These are phyloP conservation scores for Boletus vinaceobasis DNA, from an alignment of 768 basidiomycete genomes.

Conservation along the genomic window DNA sequence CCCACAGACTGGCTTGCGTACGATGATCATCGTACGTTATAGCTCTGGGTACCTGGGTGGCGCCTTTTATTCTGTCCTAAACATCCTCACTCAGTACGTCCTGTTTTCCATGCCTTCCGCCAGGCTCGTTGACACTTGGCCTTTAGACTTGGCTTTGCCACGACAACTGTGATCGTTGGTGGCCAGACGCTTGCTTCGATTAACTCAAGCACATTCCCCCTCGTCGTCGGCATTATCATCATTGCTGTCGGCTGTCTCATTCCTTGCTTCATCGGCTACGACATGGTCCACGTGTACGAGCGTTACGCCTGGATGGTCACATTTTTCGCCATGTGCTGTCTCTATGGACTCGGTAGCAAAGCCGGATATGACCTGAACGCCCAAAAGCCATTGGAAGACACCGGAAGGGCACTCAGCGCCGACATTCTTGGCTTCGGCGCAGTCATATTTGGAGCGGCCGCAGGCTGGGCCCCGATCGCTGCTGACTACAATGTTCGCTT, in stretches of 20 bases:
- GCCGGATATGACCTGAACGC: conserved; percentile 45
- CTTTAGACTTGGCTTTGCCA: conserved; percentile 45
- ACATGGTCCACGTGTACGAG: conserved; percentile 48
- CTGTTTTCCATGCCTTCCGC: not conserved
- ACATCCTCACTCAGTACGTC: conserved; percentile 47
- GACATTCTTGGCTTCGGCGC: conserved; percentile 52
- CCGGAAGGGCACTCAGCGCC: conserved; percentile 41
- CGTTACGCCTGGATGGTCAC: conserved; percentile 54
- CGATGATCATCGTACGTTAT: conserved; percentile 51
- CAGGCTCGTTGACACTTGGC: not conserved
- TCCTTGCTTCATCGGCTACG: conserved; percentile 46
- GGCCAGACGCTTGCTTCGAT: conserved; percentile 50
- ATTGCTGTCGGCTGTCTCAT: conserved; percentile 40
- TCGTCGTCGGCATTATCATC: conserved; percentile 49
- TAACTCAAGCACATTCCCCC: conserved; percentile 41
- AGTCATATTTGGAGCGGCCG: conserved; percentile 46
- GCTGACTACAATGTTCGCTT: conserved; percentile 55
- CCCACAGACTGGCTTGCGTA: conserved; percentile 50
- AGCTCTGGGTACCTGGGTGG: conserved; percentile 49
- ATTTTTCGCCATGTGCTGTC: conserved; percentile 46
- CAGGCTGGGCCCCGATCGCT: conserved; percentile 51
- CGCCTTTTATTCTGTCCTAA: conserved; percentile 48
- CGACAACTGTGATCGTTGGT: conserved; percentile 47
- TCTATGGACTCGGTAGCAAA: conserved; percentile 47
- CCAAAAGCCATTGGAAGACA: conserved; percentile 41